These are phyloP conservation scores for Trametes villosa DNA, from an alignment of 768 basidiomycete genomes.

Conservation along the genomic window DNA sequence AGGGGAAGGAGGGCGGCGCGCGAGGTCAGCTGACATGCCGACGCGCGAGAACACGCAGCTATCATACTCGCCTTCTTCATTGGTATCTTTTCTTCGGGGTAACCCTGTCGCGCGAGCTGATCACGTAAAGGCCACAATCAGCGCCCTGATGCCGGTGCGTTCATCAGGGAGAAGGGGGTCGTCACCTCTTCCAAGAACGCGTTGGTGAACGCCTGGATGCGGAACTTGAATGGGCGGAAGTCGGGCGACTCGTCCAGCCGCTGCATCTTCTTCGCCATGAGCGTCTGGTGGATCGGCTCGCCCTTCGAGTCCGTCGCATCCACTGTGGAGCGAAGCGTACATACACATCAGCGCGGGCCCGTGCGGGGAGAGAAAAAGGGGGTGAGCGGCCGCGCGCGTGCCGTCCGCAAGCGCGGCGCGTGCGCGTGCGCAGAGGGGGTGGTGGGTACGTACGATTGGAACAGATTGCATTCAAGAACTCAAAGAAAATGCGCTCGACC, in stretches of 20 bases:
- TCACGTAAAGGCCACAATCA: slow-evolving; percentile 15
- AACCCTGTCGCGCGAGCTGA: slow-evolving; percentile 83
- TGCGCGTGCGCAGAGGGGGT: slow-evolving; percentile 10
- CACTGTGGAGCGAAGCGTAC: slow-evolving; percentile 53
- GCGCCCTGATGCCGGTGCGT: slow-evolving; percentile 11
- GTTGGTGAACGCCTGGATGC: slow-evolving; percentile 97
- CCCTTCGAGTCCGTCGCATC: slow-evolving; percentile 94
- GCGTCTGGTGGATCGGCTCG: slow-evolving; percentile 94
- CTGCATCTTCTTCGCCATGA: slow-evolving; percentile 99
- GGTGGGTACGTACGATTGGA: slow-evolving; percentile 74
- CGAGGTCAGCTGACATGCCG: slow-evolving; percentile 14
- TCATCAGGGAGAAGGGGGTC: neutral
- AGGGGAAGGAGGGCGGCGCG: slow-evolving; percentile 14
- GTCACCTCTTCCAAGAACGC: slow-evolving; percentile 91
- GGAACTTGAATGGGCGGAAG: slow-evolving; percentile 98
- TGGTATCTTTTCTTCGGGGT: slow-evolving; percentile 92
- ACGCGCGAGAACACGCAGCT: slow-evolving; percentile 17
- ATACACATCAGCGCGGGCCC: slow-evolving; percentile 18
- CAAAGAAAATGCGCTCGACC: slow-evolving; percentile 90
- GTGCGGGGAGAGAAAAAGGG: slow-evolving; percentile 15
- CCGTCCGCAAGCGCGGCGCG: neutral
- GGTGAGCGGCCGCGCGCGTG: neutral
- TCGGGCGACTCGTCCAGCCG: slow-evolving; percentile 94
- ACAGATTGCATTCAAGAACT: slow-evolving; percentile 86
- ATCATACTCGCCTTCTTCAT: slow-evolving; percentile 82